Base-by-base conservation (phyloP, 768 basidiomycete species). In the Termitomyces sp. region DNA sequence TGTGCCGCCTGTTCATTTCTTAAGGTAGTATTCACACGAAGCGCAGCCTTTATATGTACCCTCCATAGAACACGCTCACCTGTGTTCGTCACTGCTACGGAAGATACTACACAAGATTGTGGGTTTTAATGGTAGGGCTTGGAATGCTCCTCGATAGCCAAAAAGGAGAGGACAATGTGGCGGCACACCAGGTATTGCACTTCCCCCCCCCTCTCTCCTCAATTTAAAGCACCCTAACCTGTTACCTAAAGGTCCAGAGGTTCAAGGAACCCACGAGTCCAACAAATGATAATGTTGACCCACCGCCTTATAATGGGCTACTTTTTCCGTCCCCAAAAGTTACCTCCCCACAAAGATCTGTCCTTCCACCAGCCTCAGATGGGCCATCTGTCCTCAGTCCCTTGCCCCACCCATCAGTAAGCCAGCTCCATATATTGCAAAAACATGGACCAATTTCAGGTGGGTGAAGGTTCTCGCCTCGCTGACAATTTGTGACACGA, bases 341-440 rank as follows among this genome's bases (percentile, higher is more conserved):
- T 28, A 23, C 36, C 1, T 33, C 35, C 16, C 49, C 54, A 18
- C 38, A 14, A 20, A 28, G 44, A 50, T 30, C 40, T 23, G 23
- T 44, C 5, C 36, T 40, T 43, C 48, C 16, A 8, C 36, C 50
- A 30, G n/a, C 18, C 13, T 26, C 55, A 18, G 23, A 4, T n/a
- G 23, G 23, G 23, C 28, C 44, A 14, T 33, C 44, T 14, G 26
- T 40, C 10, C 5, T 3, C 5, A 3, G 10, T 57, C 28, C 48
- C 4, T 44, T 35, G 28, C 53, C 33, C 50, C 56, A 53, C 56
- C 16, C 58, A 28, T 54, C 57, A 33, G 55, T 57, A n/a, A 36
- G 43, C 47, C 65, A 63, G 38, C 43, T 64, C n/a, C 63, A 66
- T 44, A 38, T 62, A n/a, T 50, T 60, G 12, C 48, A 57, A 51